Evolutionary conservation across 176 grass and related monocot genomes (phyloP).

Genomic region (Aegilops umbellulata): DNA sequence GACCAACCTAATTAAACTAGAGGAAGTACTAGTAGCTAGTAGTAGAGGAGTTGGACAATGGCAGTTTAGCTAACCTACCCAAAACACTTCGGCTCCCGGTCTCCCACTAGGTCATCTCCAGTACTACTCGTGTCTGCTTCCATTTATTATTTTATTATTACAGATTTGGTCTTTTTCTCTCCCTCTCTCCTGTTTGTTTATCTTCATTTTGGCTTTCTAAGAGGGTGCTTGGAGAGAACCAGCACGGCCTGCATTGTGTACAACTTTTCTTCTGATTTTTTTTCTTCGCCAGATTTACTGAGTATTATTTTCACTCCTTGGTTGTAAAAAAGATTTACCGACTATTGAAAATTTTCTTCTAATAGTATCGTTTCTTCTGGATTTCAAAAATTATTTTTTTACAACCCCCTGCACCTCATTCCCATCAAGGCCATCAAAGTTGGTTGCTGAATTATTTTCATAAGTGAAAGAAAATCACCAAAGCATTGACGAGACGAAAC

Average conservation of each 20-base stretch:
- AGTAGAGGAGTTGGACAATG: neutral
- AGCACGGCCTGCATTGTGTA: neutral
- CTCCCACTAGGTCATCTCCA: neutral
- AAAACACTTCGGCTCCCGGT: slow-evolving; percentile 2
- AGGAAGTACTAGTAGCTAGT: neutral
- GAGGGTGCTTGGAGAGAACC: neutral
- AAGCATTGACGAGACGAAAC: neutral
- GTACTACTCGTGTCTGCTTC: neutral
- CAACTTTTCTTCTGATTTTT: neutral
- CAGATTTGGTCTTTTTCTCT: neutral
- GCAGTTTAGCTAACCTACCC: slow-evolving; percentile 50
- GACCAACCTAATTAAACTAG: slow-evolving; percentile 32
- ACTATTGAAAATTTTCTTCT: too few species aligned
- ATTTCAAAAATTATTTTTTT: neutral
- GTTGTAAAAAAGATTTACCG: too few species aligned
- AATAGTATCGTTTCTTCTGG: too few species aligned
- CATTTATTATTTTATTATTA: neutral
- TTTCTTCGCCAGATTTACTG: too few species aligned
- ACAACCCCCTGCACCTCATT: neutral
- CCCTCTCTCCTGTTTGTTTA: neutral
- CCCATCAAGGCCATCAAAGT: too few species aligned
- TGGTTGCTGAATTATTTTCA: neutral
- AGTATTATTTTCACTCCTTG: too few species aligned
- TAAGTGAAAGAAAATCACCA: neutral
- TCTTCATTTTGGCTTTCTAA: neutral